phyloP scores from a whole-genome alignment of 352 stramenopile genomes.

The Paralagenidium karlingii region DNA sequence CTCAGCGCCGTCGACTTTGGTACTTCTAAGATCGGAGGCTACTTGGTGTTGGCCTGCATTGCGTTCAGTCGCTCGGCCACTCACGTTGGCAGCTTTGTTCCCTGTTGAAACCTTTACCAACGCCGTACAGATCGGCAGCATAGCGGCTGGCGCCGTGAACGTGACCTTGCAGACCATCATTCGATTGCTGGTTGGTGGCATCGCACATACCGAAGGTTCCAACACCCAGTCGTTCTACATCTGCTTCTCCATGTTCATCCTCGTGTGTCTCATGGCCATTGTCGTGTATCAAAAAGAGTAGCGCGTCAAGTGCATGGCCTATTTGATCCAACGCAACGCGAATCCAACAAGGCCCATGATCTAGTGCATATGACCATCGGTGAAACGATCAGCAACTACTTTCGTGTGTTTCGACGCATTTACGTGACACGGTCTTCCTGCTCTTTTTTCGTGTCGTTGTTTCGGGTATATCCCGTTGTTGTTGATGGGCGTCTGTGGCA shows the following conservation, averaged over 20 bases:
- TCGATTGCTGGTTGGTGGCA: slow-evolving; percentile 27
- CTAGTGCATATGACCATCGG: slow-evolving; percentile 13
- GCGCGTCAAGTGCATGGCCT: slow-evolving; percentile 26
- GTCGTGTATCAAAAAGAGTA: slow-evolving; percentile 24
- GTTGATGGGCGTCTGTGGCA: slow-evolving; percentile 33
- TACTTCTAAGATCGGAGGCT: slow-evolving; percentile 26
- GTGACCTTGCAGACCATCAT: slow-evolving; percentile 42
- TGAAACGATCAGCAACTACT: slow-evolving; percentile 21
- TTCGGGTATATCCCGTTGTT: slow-evolving; percentile 43
- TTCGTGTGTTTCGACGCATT: slow-evolving; percentile 32
- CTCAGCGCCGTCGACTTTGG: slow-evolving; percentile 36
- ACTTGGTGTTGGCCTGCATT: slow-evolving; percentile 43
- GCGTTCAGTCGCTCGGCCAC: slow-evolving; percentile 30
- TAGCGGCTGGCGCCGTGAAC: slow-evolving; percentile 30
- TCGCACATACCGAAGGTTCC: slow-evolving; percentile 20
- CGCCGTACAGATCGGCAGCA: slow-evolving; percentile 49
- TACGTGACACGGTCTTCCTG: slow-evolving; percentile 27
- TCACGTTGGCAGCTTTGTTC: slow-evolving; percentile 38
- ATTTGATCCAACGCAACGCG: slow-evolving; percentile 36
- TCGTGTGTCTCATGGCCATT: slow-evolving; percentile 30
- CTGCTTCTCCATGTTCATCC: slow-evolving; percentile 37
- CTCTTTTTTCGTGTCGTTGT: slow-evolving; percentile 27
- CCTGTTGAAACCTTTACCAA: slow-evolving; percentile 54
- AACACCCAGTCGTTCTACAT: slow-evolving; percentile 36
- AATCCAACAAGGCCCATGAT: slow-evolving; percentile 13